These are phyloP conservation scores for Elsinoe perseae DNA, from an alignment of 2,329 filamentous ascomycete species.

Conservation along the genomic window DNA sequence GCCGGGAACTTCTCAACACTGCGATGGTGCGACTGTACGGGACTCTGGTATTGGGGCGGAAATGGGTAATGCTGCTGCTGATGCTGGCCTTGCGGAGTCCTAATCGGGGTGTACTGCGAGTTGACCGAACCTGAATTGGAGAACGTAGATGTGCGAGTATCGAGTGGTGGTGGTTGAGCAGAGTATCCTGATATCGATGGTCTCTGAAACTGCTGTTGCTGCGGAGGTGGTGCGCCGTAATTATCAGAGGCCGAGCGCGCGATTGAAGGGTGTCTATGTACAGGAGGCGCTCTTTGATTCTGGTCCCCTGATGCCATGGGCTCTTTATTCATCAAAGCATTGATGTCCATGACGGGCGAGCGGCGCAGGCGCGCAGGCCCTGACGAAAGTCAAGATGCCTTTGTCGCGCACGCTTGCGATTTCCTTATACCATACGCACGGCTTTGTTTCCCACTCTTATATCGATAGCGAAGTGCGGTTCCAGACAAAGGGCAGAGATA, in stretches of 20 bases:
- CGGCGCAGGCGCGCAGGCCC: slow-evolving; percentile 7
- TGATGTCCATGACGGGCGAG: slow-evolving; percentile 26
- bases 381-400: slow-evolving; percentile 6
- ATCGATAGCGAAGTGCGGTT: not conserved
- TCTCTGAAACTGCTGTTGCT: slow-evolving; percentile 17
- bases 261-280: slow-evolving; percentile 7
- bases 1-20: slow-evolving; percentile 5
- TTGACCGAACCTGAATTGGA: slow-evolving; percentile 20
- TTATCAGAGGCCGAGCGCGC: slow-evolving; percentile 13
- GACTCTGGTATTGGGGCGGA: slow-evolving; percentile 23
- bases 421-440: not conserved
- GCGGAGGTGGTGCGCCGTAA: slow-evolving; percentile 16
- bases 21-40: slow-evolving; percentile 22
- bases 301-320: slow-evolving; percentile 21
- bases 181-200: slow-evolving; percentile 15
- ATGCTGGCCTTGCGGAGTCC: slow-evolving; percentile 23
- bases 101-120: slow-evolving; percentile 26
- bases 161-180: slow-evolving; percentile 20
- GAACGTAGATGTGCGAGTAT: slow-evolving; percentile 20
- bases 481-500: not conserved
- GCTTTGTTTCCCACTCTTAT: not conserved
- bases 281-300: slow-evolving; percentile 16
- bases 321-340: slow-evolving; percentile 27
- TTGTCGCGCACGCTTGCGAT: not conserved
- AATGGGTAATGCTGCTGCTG: slow-evolving; percentile 19